Conservation (phyloP, 2,329 filamentous ascomycete genomes). For the Calonectria ilicicola region DNA sequence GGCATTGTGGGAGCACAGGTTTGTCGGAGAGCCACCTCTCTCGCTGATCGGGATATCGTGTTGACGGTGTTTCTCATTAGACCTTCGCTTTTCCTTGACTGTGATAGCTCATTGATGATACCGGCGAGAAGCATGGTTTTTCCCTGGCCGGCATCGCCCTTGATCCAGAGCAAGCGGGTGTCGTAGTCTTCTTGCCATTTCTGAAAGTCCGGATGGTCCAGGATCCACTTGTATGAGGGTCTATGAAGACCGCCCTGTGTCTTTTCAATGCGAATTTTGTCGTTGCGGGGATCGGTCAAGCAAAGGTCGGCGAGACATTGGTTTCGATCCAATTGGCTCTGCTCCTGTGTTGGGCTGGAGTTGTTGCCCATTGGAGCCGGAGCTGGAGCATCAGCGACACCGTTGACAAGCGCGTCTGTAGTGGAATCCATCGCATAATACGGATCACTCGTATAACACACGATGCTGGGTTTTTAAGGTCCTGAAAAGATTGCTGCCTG, state of each 20-base stretch:
- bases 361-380: not conserved
- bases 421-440: no score
- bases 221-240: not conserved
- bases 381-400: not conserved
- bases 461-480: not conserved
- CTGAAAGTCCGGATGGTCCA: not conserved
- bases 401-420: not conserved
- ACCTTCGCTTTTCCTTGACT: not conserved
- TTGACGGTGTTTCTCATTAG: not conserved
- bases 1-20: not conserved
- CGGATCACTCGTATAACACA: not conserved
- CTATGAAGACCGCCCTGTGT: not conserved
- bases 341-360: not conserved
- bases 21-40: not conserved
- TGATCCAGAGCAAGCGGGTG: not conserved
- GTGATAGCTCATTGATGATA: not conserved
- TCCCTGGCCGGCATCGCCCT: not conserved
- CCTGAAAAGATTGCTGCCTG: not conserved
- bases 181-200: not conserved
- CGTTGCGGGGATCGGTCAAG: not conserved
- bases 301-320: not conserved
- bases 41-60: not conserved
- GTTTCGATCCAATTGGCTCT: not conserved
- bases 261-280: not conserved
- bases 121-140: slow-evolving; percentile 3